These are phyloP conservation scores for Tulasnella sp. DNA, from an alignment of 768 basidiomycete species.

Conservation along the genomic window DNA sequence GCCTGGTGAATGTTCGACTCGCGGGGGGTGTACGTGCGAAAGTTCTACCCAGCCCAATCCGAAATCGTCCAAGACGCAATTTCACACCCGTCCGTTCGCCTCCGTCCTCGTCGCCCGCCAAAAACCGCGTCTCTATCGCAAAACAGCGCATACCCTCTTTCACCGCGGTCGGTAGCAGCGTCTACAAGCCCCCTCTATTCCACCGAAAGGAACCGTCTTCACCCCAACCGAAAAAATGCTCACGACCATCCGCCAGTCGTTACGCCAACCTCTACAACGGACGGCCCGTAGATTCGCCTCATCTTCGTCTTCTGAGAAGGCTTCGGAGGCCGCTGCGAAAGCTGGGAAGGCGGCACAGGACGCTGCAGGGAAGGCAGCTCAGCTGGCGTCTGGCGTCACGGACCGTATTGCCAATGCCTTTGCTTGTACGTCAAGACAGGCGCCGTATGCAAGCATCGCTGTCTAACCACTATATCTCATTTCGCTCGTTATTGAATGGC, in stretches of 20 bases:
- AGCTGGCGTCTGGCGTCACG: constrained; percentile 26
- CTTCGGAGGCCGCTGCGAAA: constrained; percentile 54
- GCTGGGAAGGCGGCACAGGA: constrained; percentile 36
- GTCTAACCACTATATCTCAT: not conserved
- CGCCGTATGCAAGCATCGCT: not conserved
- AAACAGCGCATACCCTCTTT: not conserved
- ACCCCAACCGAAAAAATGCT: not conserved
- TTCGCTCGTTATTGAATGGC: not conserved
- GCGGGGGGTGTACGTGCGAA: no score
- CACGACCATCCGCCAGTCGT: not conserved
- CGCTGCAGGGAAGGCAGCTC: constrained; percentile 25
- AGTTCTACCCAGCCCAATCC: no score
- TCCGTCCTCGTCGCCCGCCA: no score
- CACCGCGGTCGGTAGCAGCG: no score
- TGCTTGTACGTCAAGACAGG: not conserved
- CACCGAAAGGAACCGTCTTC: not conserved
- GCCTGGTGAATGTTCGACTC: no score
- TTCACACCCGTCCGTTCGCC: no score
- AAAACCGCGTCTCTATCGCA: no score
- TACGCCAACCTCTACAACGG: not conserved
- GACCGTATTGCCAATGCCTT: constrained; percentile 27
- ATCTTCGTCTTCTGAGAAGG: constrained; percentile 38
- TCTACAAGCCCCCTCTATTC: not conserved
- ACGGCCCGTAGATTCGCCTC: constrained; percentile 7
- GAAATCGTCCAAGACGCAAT: no score